A percentile compares a stretch with the other conserved stretches of the same genome.
Evolutionary conservation across 352 stramenopile species (phyloP).

Genomic region (Globisporangium parvum): DNA sequence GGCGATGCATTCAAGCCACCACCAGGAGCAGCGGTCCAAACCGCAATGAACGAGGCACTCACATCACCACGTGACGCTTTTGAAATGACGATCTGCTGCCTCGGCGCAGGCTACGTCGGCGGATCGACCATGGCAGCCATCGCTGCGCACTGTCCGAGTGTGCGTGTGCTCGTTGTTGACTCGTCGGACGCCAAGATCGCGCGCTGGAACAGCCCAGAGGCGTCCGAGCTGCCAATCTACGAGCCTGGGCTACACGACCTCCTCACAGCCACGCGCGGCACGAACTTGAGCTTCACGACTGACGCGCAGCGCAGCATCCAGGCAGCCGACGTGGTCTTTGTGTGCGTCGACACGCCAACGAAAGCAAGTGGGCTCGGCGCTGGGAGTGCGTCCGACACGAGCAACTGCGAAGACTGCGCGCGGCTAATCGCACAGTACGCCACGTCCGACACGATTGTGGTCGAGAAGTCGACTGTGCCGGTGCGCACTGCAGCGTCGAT

Average conservation of each 20-base stretch:
- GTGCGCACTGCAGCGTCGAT: slow-evolving; percentile 98
- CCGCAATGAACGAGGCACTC: slow-evolving; percentile 6
- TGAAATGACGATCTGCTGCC: slow-evolving; percentile 92
- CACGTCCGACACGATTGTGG: slow-evolving; percentile 95
- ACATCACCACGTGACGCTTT: not conserved
- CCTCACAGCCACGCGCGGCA: slow-evolving; percentile 89
- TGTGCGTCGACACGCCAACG: slow-evolving; percentile 99
- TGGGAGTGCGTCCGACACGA: slow-evolving; percentile 97
- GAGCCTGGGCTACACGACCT: slow-evolving; percentile 95
- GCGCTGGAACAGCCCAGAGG: slow-evolving; percentile 93
- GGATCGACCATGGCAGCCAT: slow-evolving; percentile 99
- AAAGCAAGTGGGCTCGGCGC: slow-evolving; percentile 97
- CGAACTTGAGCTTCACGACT: slow-evolving; percentile 99
- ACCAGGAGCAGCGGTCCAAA: slow-evolving; percentile 5
- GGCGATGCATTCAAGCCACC: not conserved
- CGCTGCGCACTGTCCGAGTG: slow-evolving; percentile 94
- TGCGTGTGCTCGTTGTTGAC: slow-evolving; percentile 98
- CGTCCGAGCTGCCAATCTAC: slow-evolving; percentile 95
- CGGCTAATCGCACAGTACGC: slow-evolving; percentile 96
- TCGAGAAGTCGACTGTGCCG: slow-evolving; percentile 99
- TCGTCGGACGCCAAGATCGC: slow-evolving; percentile 94
- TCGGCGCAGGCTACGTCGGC: slow-evolving; percentile 98
- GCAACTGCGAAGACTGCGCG: slow-evolving; percentile 98
- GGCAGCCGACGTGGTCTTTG: slow-evolving; percentile 98
- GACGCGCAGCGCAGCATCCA: slow-evolving; percentile 97